phyloP scores from a whole-genome alignment of 108 stramenopile species.

The Asterionellopsis glacialis region DNA sequence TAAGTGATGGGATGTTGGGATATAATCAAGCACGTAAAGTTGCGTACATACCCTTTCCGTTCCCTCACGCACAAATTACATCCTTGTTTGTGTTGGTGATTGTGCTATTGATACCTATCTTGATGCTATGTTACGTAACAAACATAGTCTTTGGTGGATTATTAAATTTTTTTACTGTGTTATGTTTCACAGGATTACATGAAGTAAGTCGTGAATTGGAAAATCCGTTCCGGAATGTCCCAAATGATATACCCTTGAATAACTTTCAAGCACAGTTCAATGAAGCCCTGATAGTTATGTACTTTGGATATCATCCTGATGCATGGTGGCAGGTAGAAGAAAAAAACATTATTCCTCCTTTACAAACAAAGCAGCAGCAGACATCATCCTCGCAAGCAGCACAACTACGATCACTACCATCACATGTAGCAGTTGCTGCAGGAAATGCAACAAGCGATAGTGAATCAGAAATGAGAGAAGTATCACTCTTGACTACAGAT shows the following conservation, averaged over 20 bases:
- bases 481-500: too few species aligned
- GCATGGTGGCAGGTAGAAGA: slow-evolving; percentile 43
- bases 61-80: slow-evolving; percentile 65
- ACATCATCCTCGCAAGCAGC: too few species aligned
- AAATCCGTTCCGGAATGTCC: slow-evolving; percentile 70
- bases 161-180: slow-evolving; percentile 47
- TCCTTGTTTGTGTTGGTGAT: slow-evolving; percentile 38
- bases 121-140: slow-evolving; percentile 57
- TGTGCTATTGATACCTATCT: slow-evolving; percentile 40
- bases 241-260: slow-evolving; percentile 80
- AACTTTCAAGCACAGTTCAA: slow-evolving; percentile 80
- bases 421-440: too few species aligned
- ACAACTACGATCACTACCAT: too few species aligned
- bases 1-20: slow-evolving; percentile 48
- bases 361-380: too few species aligned
- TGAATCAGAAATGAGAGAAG: too few species aligned
- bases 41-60: slow-evolving; percentile 76
- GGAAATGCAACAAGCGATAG: too few species aligned
- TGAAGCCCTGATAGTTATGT: slow-evolving; percentile 64
- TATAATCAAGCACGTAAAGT: slow-evolving; percentile 81
- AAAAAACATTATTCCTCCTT: background rate
- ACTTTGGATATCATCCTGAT: slow-evolving; percentile 71
- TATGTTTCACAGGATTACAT: slow-evolving; percentile 43
- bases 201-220: slow-evolving; percentile 29
- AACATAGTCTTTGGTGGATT: slow-evolving; percentile 35